Base-by-base conservation (phyloP, 805 yeast genomes). In the Millerago galiae region DNA sequence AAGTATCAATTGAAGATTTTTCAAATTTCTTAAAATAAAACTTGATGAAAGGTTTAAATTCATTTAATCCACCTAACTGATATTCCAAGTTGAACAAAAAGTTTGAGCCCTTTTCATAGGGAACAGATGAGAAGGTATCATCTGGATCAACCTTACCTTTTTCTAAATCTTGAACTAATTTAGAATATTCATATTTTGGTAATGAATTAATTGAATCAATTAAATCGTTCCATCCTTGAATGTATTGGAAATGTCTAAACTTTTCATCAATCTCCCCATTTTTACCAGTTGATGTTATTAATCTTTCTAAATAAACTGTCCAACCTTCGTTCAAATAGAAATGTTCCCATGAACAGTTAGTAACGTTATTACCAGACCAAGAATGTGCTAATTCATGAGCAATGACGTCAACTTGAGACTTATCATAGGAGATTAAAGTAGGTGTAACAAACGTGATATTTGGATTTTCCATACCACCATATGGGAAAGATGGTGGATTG, bases 251-350 rank as follows among this genome's bases (percentile, higher is more conserved):
- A 53, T 87, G 91, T 58, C 96, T 76, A 34, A 76, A 70, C 27
- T 77, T 63, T 53, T 85, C 95, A 56, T 86, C 87, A n/a, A 87
- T 60, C 13, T 71, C 74, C 14, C 85, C 95, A 37, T 52, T 50
- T 24, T 50, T 27, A 10, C 42, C 47, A 6, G 33, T 36, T 15
- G 55, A 51, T 25, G 79, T 67, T 45, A 89, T 88, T 54, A 95
- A 70, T 60, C 96, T 75, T 63, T 89, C 96, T 30, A 89, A 63
- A 60, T 89, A 89, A 32, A 89, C 96, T 6, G 96, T 88, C 96
- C 96, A 89, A 30, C 96, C 96, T 67, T 89, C 96, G 60, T 89
- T 89, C 51, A 89, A 74, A 93, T 95, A 89, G 62, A 89, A 88
- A 65, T 88, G 95, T 58, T 86, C 90, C 93, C 95, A 89, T 0